Base-by-base conservation (phyloP, 2,329 filamentous ascomycete genomes). In the Parascedosporium putredinis region DNA sequence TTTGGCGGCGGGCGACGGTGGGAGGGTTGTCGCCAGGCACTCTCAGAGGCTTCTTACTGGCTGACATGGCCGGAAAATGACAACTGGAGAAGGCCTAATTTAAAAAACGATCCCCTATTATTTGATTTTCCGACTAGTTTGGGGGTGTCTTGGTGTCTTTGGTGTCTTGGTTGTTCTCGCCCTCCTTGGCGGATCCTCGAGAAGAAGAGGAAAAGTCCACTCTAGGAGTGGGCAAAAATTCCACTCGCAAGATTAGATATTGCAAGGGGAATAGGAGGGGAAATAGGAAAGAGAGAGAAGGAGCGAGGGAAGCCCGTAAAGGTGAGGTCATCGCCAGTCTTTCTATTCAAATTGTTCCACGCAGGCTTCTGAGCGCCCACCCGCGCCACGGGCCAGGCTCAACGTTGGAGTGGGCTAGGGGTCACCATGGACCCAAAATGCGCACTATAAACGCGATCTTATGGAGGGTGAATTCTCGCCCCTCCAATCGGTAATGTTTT, bases 1-100 rank as follows among this genome's bases (percentile, higher is more conserved):
- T 29, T 45, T 45, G 42, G 42, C 42, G 42, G 42, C 42, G 42
- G 42, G 23, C 25, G 23, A 27, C 14, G 42, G 42, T 45, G 42
- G 42, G 42, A 45, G 20, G 27, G 27, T 23, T 45, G 42, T 23
- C 42, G 42, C n/a, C n/a, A n/a, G n/a, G n/a, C 42, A 20, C 12
- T 10, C 42, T 45, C 29, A 23, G 24, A 29, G 38, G 44, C 34
- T 52, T 51, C 43, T 49, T 49, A 51, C 27, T 51, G 50, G 50
- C 45, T 36, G 51, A 36, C 49, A 53, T 53, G 45, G 50, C 50
- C 51, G 50, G 51, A 43, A 51, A 51, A 49, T 23, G 9, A 29
- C 50, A 49, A 7, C n/a, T 31, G 6, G 27, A 31, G 27, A 31
- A 12, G 27, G 27, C 27, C 27, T 31, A 31, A 31, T 31, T 31